Evolutionary conservation across 1,284 basidiomycete genomes (phyloP).

Genomic region (Leccinum ponderosum): DNA sequence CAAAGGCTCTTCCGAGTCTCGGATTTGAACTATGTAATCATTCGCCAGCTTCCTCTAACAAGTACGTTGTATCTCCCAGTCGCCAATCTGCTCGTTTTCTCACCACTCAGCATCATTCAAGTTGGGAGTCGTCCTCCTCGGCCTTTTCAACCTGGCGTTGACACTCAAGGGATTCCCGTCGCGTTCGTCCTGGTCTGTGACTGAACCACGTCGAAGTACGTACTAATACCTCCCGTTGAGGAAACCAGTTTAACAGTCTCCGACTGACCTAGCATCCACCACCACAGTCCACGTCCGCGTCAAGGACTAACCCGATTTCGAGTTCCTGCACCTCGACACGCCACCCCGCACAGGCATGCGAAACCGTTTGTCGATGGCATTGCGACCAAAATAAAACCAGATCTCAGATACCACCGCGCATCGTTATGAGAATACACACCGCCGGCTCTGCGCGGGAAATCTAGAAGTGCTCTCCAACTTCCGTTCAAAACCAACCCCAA

Average conservation of each 20-base stretch:
- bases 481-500: not conserved
- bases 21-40: not conserved
- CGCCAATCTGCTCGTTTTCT: not conserved
- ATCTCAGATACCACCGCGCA: slow-evolving; percentile 28
- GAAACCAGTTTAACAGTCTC: too few relatives aligned
- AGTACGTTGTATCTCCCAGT: not conserved
- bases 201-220: slow-evolving; percentile 20
- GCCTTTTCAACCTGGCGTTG: slow-evolving; percentile 16
- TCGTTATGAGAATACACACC: slow-evolving; percentile 25
- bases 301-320: slow-evolving; percentile 8
- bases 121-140: slow-evolving; percentile 19
- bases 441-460: slow-evolving; percentile 10
- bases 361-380: slow-evolving; percentile 9
- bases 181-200: not conserved
- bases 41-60: not conserved
- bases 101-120: slow-evolving; percentile 21
- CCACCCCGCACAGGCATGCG: not conserved
- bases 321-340: slow-evolving; percentile 19
- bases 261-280: too few relatives aligned
- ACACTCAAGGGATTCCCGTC: slow-evolving; percentile 1
- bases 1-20: not conserved
- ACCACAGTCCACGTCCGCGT: slow-evolving; percentile 21
- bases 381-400: slow-evolving; percentile 15
- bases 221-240: not conserved
- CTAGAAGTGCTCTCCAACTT: not conserved